A percentile compares a stretch with the other conserved stretches of the same genome.
phyloP scores from a whole-genome alignment of 2,329 filamentous ascomycete species.

The Didymella pinodella region DNA sequence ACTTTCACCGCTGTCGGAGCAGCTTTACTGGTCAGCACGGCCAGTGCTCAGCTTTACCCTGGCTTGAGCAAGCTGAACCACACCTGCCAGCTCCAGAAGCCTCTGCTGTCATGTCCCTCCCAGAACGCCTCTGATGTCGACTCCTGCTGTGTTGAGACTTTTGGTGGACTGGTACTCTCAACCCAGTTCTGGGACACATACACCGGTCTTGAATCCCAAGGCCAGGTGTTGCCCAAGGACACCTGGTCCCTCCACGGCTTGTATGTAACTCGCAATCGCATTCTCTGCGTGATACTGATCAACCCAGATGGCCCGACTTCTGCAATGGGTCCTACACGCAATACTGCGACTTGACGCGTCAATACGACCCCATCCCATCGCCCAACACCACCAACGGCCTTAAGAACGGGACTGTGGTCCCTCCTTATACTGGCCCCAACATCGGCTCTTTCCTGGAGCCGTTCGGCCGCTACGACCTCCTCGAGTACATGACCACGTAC shows the following conservation, averaged over 20 bases:
- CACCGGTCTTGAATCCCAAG: slow-evolving; percentile 65
- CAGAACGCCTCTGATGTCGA: slow-evolving; percentile 56
- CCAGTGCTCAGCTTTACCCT: slow-evolving; percentile 54
- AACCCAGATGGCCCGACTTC: slow-evolving; percentile 42
- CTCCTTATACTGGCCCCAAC: slow-evolving; percentile 64
- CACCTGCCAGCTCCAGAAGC: slow-evolving; percentile 59
- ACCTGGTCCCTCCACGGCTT: slow-evolving; percentile 67
- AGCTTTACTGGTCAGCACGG: slow-evolving; percentile 31
- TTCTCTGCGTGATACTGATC: neutral
- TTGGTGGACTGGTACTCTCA: slow-evolving; percentile 66
- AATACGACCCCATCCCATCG: slow-evolving; percentile 68
- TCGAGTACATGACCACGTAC: slow-evolving; percentile 71
- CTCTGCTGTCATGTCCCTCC: slow-evolving; percentile 45
- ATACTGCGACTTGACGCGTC: slow-evolving; percentile 70
- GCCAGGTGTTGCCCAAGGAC: slow-evolving; percentile 65
- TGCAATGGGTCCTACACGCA: slow-evolving; percentile 63
- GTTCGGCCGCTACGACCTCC: slow-evolving; percentile 66
- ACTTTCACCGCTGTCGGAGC: slow-evolving; percentile 26
- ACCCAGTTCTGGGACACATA: slow-evolving; percentile 73
- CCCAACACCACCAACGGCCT: slow-evolving; percentile 70
- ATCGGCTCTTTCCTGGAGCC: slow-evolving; percentile 67
- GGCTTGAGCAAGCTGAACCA: slow-evolving; percentile 63
- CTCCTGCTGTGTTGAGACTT: slow-evolving; percentile 71
- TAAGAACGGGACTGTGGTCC: slow-evolving; percentile 61
- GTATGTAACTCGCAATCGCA: neutral